Base-by-base conservation (phyloP, 371 early-diverging fungal species). In the Rhizopus delemar region DNA sequence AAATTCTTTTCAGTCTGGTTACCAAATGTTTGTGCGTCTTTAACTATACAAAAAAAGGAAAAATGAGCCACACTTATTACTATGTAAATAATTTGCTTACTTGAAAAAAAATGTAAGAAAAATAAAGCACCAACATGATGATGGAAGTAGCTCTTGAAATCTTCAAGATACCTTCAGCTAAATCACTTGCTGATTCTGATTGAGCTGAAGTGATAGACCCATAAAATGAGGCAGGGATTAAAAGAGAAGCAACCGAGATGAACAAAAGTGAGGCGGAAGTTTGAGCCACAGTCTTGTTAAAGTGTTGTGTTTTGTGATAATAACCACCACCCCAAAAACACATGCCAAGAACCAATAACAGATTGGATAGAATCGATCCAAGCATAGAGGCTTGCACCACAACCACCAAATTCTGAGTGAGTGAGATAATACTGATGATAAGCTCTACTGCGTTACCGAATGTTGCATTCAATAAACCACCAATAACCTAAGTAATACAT, bases 371-470 rank as follows among this genome's bases (percentile, higher is more conserved):
- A 31, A 93, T 89, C 5, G 92, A 92, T 4, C 94, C 94, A 0
- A 94, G 70, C 64, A 94, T 79, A n/a, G 93, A 91, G 0, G 92
- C 86, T 68, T 94, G 93, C 29, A 94, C 94, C 11, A 96, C 92
- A 2, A 74, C 66, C 3, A 94, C 75, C 49, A 93, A 73, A 50
- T 89, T 89, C 53, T 89, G 71, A 0, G 79, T 78, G 34, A 96
- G 71, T 0, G 95, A 92, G 58, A 94, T 71, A 43, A 95, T 78
- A 12, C 86, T 85, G 43, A 93, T 77, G 43, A 92, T 84, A 57
- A 93, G 62, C 70, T 96, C 97, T 9, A 95, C 92, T 3, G 92
- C 91, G 58, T 94, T 73, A 69, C 95, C 85, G 80, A 93, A 87
- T 8, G 93, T 89, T 0, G 92, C 94, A 67, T 94, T 94, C 41